Evolutionary conservation across 352 stramenopile species (phyloP).

Genomic region (Thraustochytrium sp.): DNA sequence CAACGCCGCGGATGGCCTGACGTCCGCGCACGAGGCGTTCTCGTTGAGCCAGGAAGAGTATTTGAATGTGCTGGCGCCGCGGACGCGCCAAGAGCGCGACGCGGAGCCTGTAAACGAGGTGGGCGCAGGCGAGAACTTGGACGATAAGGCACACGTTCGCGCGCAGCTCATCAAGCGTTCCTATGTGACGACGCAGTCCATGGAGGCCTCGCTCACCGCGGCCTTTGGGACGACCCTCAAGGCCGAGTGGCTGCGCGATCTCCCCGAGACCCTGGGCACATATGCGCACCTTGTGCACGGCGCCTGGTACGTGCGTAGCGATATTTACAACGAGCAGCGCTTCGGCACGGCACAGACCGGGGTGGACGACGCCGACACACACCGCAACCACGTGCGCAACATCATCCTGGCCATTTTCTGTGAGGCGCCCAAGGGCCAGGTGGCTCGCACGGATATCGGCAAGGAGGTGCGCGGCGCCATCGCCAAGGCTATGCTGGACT

Average conservation of each 20-base stretch:
- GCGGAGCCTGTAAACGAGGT: neutral
- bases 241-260: neutral
- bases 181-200: neutral
- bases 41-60: neutral
- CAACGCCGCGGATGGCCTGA: neutral
- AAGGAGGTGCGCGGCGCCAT: neutral
- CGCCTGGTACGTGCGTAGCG: constrained; percentile 6
- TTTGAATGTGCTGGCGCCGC: neutral
- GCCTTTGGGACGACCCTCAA: neutral
- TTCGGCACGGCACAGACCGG: neutral
- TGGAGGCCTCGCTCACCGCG: neutral
- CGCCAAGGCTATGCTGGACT: neutral
- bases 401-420: neutral
- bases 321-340: constrained; percentile 11
- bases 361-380: neutral
- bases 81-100: neutral
- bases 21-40: neutral
- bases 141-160: neutral
- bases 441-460: neutral
- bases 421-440: neutral
- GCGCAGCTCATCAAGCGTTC: neutral
- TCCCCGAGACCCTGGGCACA: neutral
- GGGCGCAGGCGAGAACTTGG: neutral
- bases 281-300: neutral
- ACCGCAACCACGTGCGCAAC: neutral